Conservation (phyloP, 441 rosid genomes). For the Raphanus hybrid region DNA sequence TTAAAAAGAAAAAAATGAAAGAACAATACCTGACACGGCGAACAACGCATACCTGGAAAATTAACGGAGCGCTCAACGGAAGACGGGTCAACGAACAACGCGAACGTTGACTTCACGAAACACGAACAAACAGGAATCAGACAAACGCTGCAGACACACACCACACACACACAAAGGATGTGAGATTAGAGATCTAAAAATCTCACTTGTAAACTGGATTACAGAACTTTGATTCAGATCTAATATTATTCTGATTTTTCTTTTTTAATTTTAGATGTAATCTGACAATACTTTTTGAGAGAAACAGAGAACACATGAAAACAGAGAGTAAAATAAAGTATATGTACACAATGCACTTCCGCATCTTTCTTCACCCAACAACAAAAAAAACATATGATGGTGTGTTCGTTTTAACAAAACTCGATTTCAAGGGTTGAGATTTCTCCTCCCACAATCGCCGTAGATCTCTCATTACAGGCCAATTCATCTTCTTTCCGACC, state of each 20-base stretch:
- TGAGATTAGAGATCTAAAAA: neutral
- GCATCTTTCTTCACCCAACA: slow-evolving; percentile 42
- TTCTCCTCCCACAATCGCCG: slow-evolving; percentile 16
- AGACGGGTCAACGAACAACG: neutral
- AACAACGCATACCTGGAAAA: slow-evolving; percentile 32
- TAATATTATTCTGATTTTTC: neutral
- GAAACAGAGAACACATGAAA: neutral
- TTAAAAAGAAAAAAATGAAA: neutral
- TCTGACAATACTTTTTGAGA: neutral
- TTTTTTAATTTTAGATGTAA: slow-evolving; percentile 5
- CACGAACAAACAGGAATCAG: neutral
- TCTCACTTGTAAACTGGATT: neutral
- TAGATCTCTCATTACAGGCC: slow-evolving; percentile 7
- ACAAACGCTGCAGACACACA: slow-evolving; percentile 33
- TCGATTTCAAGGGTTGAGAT: slow-evolving; percentile 6
- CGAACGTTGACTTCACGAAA: slow-evolving; percentile 34
- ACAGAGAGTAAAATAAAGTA: slow-evolving; percentile 26
- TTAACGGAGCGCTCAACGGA: slow-evolving; percentile 19
- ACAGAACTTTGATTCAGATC: neutral
- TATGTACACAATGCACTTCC: slow-evolving; percentile 44
- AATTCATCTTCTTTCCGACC: neutral
- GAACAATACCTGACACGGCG: slow-evolving; percentile 36
- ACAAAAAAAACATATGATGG: slow-evolving; percentile 42
- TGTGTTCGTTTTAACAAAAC: slow-evolving; percentile 39
- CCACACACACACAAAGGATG: slow-evolving; percentile 19